A percentile compares a stretch with the other conserved stretches of the same genome.
Evolutionary conservation across 768 basidiomycete genomes (phyloP).

Genomic region (Mycena galopus): DNA sequence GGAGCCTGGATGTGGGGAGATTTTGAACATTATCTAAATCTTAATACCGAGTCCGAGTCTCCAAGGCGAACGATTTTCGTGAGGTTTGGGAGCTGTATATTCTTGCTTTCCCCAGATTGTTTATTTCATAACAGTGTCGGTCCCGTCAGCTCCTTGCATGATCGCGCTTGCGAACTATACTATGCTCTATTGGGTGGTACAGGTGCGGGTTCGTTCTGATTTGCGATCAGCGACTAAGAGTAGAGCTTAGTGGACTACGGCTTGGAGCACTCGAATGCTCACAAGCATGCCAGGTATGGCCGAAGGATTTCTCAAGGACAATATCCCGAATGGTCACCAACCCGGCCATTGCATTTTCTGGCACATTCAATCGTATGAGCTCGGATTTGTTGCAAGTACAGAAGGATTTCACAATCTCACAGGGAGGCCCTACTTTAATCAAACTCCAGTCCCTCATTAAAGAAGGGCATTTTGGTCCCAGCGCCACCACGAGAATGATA

Average conservation of each 20-base stretch:
- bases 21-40: slow-evolving; percentile 50
- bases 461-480: slow-evolving; percentile 56
- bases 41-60: background rate
- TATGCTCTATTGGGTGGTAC: slow-evolving; percentile 60
- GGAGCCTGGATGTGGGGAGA: slow-evolving; percentile 56
- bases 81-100: slow-evolving; percentile 31
- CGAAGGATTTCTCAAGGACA: slow-evolving; percentile 53
- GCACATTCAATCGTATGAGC: slow-evolving; percentile 62
- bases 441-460: slow-evolving; percentile 60
- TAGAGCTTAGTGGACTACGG: slow-evolving; percentile 60
- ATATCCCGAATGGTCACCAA: slow-evolving; percentile 61
- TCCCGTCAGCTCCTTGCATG: slow-evolving; percentile 65
- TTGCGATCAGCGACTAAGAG: background rate
- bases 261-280: slow-evolving; percentile 51
- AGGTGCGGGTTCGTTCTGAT: slow-evolving; percentile 42
- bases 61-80: slow-evolving; percentile 42
- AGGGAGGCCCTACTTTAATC: slow-evolving; percentile 63
- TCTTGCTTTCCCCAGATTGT: background rate
- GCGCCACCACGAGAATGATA: slow-evolving; percentile 58
- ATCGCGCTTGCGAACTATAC: slow-evolving; percentile 66
- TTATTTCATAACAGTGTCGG: slow-evolving; percentile 53
- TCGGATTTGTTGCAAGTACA: background rate
- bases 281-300: slow-evolving; percentile 58
- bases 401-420: background rate
- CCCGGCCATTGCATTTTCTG: slow-evolving; percentile 60